Conservation (phyloP, 164 flowering plant species). For the Stephania cephalantha region DNA sequence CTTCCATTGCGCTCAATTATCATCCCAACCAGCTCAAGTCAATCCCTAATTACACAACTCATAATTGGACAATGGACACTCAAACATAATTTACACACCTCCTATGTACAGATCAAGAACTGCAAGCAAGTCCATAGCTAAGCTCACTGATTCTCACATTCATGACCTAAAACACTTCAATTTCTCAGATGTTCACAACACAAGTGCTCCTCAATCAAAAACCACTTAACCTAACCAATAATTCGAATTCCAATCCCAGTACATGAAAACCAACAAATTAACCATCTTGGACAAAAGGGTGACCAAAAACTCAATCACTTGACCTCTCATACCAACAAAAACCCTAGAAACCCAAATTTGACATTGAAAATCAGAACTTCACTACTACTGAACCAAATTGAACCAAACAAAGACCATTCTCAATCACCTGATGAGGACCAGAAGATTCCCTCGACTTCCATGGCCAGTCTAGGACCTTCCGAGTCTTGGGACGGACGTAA, state of each 20-base stretch:
- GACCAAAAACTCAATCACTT: too few species aligned
- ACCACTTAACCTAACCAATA: too few species aligned
- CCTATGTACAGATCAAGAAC: background rate
- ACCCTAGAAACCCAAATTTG: background rate
- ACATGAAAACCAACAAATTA: background rate
- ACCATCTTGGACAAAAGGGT: background rate
- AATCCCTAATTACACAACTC: background rate
- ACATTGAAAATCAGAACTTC: background rate
- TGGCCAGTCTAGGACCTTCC: slow-evolving; percentile 44
- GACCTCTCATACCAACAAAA: too few species aligned
- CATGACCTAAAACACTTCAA: background rate
- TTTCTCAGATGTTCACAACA: background rate
- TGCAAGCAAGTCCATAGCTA: background rate
- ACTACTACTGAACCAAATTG: background rate
- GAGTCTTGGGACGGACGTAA: slow-evolving; percentile 70
- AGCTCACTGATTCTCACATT: background rate
- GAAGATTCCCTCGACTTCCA: slow-evolving; percentile 39
- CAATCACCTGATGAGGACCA: slow-evolving; percentile 61
- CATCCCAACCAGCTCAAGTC: background rate
- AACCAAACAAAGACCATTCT: background rate
- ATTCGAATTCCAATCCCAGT: too few species aligned
- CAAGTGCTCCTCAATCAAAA: too few species aligned
- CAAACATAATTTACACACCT: too few species aligned
- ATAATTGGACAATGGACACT: background rate
- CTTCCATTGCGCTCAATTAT: background rate